phyloP scores from a whole-genome alignment of 179 eudicot genomes.

The Corrigiola litoralis region DNA sequence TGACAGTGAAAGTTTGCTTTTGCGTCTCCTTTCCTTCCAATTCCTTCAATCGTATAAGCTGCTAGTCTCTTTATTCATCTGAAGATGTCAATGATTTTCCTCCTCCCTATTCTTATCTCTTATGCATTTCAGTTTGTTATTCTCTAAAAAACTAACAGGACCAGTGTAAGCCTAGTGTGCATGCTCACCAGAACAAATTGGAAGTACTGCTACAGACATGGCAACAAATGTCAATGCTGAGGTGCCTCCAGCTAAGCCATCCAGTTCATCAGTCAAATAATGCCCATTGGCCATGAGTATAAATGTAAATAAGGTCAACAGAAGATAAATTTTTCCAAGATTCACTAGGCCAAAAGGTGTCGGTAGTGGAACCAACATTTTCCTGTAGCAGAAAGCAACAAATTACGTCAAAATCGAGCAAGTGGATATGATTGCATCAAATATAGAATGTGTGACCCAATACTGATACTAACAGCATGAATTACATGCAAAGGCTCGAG shows the following conservation, averaged over 20 bases:
- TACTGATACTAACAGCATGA: neutral
- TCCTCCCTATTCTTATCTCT: neutral
- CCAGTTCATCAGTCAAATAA: conserved; percentile 63
- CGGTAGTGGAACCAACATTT: conserved; percentile 88
- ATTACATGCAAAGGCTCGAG: neutral
- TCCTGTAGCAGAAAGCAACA: conserved; percentile 43
- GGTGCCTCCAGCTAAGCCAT: conserved; percentile 89
- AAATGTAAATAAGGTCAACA: conserved; percentile 63
- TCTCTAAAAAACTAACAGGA: neutral
- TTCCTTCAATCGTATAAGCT: neutral
- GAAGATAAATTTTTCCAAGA: conserved; percentile 52
- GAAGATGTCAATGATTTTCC: neutral
- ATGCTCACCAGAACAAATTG: conserved; percentile 77
- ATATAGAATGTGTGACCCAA: no score
- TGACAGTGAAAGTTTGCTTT: neutral
- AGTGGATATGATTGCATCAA: neutral
- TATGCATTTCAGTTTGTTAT: neutral
- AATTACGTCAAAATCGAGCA: conserved; percentile 1
- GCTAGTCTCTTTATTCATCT: neutral
- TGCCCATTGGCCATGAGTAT: conserved; percentile 72
- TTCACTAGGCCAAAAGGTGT: conserved; percentile 73
- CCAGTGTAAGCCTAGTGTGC: neutral
- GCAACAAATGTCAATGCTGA: conserved; percentile 88
- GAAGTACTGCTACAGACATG: conserved; percentile 91
- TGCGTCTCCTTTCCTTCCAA: neutral